These are phyloP conservation scores for Trifolium pratense DNA, from an alignment of 306 rosid genomes.

Conservation along the genomic window DNA sequence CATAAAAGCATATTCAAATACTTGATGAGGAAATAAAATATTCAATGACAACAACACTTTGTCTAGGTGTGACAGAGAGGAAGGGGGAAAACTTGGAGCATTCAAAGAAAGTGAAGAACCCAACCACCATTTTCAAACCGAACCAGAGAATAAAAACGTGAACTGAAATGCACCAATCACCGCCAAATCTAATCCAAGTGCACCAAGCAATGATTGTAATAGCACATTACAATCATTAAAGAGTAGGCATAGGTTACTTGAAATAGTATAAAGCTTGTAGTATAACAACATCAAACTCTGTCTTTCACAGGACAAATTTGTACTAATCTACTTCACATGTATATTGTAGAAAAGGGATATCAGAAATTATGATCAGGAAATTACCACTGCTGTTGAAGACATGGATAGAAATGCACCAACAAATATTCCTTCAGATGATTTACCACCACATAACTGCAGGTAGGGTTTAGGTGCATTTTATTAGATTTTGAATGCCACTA, in stretches of 20 bases:
- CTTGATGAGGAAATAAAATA: constrained; percentile 26
- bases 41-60: not conserved
- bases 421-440: constrained; percentile 89
- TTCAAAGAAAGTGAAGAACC: too few species aligned
- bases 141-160: too few species aligned
- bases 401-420: constrained; percentile 87
- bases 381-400: constrained; percentile 99
- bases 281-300: constrained; percentile 7
- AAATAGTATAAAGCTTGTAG: constrained; percentile 21
- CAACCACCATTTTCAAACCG: too few species aligned
- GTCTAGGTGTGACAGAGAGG: too few species aligned
- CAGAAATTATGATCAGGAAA: constrained; percentile 37
- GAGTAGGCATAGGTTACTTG: constrained; percentile 28
- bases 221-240: constrained; percentile 26
- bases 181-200: constrained; percentile 24
- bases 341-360: constrained; percentile 16
- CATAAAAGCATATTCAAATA: constrained; percentile 27
- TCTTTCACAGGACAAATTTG: constrained; percentile 10
- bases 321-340: constrained; percentile 24
- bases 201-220: constrained; percentile 22
- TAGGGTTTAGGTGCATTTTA: constrained; percentile 42
- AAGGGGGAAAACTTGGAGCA: too few species aligned
- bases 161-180: not conserved
- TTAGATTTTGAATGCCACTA: constrained; percentile 47
- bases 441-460: constrained; percentile 96